Percentiles rank a stretch among this genome's conserved stretches.
Evolutionary conservation across 2,329 filamentous ascomycete species (phyloP).

Genomic region (Tympanopsis confertula): DNA sequence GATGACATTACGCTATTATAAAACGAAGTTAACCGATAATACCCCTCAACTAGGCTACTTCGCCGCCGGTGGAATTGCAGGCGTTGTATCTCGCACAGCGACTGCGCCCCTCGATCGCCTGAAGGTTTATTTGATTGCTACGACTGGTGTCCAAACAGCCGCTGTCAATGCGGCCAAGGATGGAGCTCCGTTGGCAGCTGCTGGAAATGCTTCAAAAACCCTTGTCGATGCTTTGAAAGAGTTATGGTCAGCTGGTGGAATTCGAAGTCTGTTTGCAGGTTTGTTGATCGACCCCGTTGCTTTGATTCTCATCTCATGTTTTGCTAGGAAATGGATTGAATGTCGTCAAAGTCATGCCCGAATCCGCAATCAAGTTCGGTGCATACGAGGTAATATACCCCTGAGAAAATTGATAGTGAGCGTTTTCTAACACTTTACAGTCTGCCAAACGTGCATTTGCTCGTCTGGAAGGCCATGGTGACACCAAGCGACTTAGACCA

Average conservation of each 20-base stretch:
- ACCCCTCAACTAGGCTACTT: constrained; percentile 45
- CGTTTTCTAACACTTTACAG: constrained; percentile 9
- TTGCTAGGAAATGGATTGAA: constrained; percentile 53
- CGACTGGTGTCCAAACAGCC: constrained; percentile 28
- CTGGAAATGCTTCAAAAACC: constrained; percentile 37
- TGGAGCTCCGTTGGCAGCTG: constrained; percentile 39
- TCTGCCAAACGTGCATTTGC: constrained; percentile 53
- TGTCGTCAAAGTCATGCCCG: constrained; percentile 60
- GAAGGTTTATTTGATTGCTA: constrained; percentile 61
- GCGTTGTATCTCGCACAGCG: constrained; percentile 55
- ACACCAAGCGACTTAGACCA: constrained; percentile 43
- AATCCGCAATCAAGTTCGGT: constrained; percentile 62
- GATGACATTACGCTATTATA: constrained; percentile 13
- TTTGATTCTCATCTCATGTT: background rate
- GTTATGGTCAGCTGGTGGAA: constrained; percentile 55
- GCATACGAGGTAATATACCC: constrained; percentile 37
- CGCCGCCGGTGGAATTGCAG: constrained; percentile 55
- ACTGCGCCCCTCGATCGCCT: constrained; percentile 60
- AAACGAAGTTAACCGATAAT: constrained; percentile 1
- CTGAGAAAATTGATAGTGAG: background rate
- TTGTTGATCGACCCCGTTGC: constrained; percentile 10
- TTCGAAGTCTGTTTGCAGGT: constrained; percentile 59
- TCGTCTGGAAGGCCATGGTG: constrained; percentile 49
- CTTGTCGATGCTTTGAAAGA: constrained; percentile 45
- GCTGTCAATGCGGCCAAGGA: constrained; percentile 42